Evolutionary conservation across 345 rosid species (phyloP).

Genomic region (Citrus unshiu): DNA sequence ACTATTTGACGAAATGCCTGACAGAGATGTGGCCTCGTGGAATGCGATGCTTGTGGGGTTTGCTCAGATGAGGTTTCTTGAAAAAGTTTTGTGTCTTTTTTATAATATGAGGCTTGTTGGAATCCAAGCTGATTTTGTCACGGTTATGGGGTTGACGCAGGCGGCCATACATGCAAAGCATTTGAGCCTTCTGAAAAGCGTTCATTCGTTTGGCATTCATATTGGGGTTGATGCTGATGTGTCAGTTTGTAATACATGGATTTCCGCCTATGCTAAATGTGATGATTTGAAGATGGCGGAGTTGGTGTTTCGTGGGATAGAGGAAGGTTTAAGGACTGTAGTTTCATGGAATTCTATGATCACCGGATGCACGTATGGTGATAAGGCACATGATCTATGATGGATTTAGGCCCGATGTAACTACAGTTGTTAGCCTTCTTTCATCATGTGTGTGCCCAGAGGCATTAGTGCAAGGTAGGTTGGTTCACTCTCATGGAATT

Average conservation of each 20-base stretch:
- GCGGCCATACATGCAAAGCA: conserved; percentile 18
- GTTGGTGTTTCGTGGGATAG: conserved; percentile 44
- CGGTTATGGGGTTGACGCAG: conserved; percentile 46
- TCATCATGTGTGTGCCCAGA: conserved; percentile 43
- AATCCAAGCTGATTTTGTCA: conserved; percentile 48
- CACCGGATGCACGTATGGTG: conserved; percentile 42
- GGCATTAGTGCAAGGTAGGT: conserved; percentile 36
- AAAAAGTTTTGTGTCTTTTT: conserved; percentile 24
- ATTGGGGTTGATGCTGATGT: conserved; percentile 48
- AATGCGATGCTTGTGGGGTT: conserved; percentile 60
- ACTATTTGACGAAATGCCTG: conserved; percentile 50
- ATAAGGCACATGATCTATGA: conserved; percentile 46
- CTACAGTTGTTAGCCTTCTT: conserved; percentile 54
- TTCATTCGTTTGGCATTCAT: conserved; percentile 51
- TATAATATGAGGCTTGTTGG: conserved; percentile 42
- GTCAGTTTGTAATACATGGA: conserved; percentile 55
- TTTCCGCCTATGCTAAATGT: conserved; percentile 58
- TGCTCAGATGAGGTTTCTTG: conserved; percentile 29
- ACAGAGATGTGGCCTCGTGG: conserved; percentile 56
- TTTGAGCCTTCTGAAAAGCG: conserved; percentile 27
- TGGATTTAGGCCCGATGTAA: conserved; percentile 45
- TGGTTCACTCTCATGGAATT: conserved; percentile 56
- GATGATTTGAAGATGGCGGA: conserved; percentile 44
- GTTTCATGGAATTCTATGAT: conserved; percentile 66
- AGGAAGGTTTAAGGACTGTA: conserved; percentile 27